A percentile compares a stretch with the other conserved stretches of the same genome.
Evolutionary conservation across 164 flowering plant species (phyloP).

Genomic region (Aristolochia contorta): DNA sequence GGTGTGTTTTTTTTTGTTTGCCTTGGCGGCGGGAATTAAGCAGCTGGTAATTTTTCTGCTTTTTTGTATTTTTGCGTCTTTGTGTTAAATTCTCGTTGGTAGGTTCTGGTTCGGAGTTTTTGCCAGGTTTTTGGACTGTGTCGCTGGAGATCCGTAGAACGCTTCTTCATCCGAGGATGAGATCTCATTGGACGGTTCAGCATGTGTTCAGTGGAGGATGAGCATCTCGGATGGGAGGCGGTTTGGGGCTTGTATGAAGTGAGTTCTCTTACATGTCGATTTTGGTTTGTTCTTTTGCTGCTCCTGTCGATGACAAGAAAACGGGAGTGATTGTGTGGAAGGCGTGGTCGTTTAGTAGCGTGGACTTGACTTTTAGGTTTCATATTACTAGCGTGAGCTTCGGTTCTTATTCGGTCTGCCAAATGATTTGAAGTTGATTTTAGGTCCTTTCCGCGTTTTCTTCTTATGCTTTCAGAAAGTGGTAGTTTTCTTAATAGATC

Average conservation of each 20-base stretch:
- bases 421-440: not conserved
- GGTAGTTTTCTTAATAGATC: too few species aligned
- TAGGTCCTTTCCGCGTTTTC: not conserved
- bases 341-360: not conserved
- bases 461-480: too few species aligned
- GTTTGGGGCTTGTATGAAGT: conserved; percentile 19
- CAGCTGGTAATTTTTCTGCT: not conserved
- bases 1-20: not conserved
- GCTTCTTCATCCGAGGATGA: conserved; percentile 2
- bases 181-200: not conserved
- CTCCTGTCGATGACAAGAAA: not conserved
- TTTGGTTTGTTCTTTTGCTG: not conserved
- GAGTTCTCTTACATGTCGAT: not conserved
- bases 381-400: not conserved
- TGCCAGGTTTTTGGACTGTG: not conserved
- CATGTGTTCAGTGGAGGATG: conserved; percentile 1
- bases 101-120: not conserved
- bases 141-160: not conserved
- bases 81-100: not conserved
- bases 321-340: not conserved
- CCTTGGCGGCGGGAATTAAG: not conserved
- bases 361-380: not conserved
- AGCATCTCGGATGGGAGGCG: conserved; percentile 13
- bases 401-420: not conserved
- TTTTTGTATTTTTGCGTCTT: not conserved